Base-by-base conservation (phyloP, 768 basidiomycete genomes). In the Lentinus brumalis region DNA sequence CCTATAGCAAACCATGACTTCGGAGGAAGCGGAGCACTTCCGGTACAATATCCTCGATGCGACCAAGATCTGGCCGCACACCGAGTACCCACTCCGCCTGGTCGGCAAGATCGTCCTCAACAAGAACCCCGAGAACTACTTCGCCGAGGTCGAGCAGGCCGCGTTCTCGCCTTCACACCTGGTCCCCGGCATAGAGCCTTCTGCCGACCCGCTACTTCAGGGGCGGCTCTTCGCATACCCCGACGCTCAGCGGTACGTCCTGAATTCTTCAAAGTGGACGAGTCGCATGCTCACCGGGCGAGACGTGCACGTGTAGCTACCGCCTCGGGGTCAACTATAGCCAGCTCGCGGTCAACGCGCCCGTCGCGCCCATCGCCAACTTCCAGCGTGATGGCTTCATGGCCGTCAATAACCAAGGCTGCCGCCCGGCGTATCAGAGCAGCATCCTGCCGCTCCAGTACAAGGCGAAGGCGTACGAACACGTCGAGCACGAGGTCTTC, bases 161-260 rank as follows among this genome's bases (percentile, higher is more conserved):
- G 94, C 94, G 2, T 96, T 93, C 81, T 85, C 93, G 18, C 96
- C 96, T 0, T 90, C 92, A 0, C 96, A 98, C 75, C 77, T 86
- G 50, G 74, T 96, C 10, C 92, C 91, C 1, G 96, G 94, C 75
- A 85, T 95, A 65, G 96, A 97, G 79, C 84, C 94, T 42, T 89
- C 91, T 4, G 85, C 88, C 21, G 96, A 98, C 76, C 96, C 96
- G 21, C 92, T 98, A 66, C 82, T 98, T 65, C 95, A 98, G 72
- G 89, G 91, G 21, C 92, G 96, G 56, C 84, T 97, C 51, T 98
- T 97, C 86, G 92, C 93, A 4, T 98, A 98, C 81, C 88, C 89
- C 4, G 91, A 93, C 71, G 91, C 91, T 39, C 91, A 92, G 72
- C 60, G 21, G 21, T 26, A 26, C 21, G 21, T 26, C 21, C 21